Evolutionary conservation across 495 filamentous ascomycete genomes (phyloP).

Genomic region (Venustampulla echinocandica): DNA sequence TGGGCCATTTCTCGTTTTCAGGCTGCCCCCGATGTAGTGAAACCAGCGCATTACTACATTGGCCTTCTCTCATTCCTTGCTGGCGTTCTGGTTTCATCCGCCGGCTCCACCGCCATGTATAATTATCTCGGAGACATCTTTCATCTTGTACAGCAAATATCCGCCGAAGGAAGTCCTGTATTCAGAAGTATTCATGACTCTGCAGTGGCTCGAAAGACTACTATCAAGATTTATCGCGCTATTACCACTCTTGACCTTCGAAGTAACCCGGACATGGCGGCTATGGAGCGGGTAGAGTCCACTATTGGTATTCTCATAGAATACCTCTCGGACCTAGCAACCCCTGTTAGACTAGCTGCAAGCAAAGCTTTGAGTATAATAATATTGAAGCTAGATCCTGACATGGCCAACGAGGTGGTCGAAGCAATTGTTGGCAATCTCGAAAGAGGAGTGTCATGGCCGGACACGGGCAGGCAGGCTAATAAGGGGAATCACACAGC

Average conservation of each 20-base stretch:
- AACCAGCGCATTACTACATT: slow-evolving; percentile 47
- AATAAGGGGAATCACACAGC: slow-evolving; percentile 14
- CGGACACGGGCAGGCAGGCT: slow-evolving; percentile 20
- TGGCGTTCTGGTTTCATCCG: slow-evolving; percentile 49
- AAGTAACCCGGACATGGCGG: background rate
- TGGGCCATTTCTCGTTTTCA: slow-evolving; percentile 58
- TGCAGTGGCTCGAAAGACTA: slow-evolving; percentile 65
- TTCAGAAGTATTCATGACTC: slow-evolving; percentile 50
- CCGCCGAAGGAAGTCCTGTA: slow-evolving; percentile 29
- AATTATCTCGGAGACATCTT: slow-evolving; percentile 36
- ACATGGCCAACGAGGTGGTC: slow-evolving; percentile 77
- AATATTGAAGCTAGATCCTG: slow-evolving; percentile 62
- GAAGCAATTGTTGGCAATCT: slow-evolving; percentile 72
- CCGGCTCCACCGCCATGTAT: slow-evolving; percentile 44
- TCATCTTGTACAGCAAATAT: slow-evolving; percentile 39
- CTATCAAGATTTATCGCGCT: slow-evolving; percentile 75
- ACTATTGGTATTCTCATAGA: slow-evolving; percentile 65
- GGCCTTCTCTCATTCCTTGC: slow-evolving; percentile 73
- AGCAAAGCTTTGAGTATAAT: slow-evolving; percentile 89
- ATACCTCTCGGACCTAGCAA: slow-evolving; percentile 70
- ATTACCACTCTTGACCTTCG: slow-evolving; percentile 55
- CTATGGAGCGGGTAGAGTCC: slow-evolving; percentile 56
- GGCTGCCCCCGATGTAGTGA: slow-evolving; percentile 27
- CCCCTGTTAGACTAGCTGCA: slow-evolving; percentile 77
- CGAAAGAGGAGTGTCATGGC: slow-evolving; percentile 61